These are phyloP conservation scores for Lactarius hengduanensis DNA, from an alignment of 768 basidiomycete genomes.

Conservation along the genomic window DNA sequence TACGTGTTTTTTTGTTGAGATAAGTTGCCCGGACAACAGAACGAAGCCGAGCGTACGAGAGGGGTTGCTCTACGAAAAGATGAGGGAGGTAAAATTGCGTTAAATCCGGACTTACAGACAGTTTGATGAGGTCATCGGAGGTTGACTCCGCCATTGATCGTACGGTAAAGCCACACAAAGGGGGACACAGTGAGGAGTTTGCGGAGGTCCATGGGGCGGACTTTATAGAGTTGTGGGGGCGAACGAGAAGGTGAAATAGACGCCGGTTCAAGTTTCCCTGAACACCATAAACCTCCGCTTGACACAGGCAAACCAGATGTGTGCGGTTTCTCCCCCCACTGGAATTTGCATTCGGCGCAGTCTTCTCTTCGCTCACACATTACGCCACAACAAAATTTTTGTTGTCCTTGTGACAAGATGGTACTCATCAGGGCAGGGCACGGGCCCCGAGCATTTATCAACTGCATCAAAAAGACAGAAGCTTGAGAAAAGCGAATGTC, in stretches of 20 bases:
- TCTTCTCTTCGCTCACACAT: neutral
- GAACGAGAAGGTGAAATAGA: neutral
- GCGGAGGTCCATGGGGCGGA: neutral
- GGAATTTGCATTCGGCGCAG: neutral
- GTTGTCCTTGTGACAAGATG: neutral
- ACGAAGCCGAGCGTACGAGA: neutral
- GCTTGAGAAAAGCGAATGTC: neutral
- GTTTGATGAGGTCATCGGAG: neutral
- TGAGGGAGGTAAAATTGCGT: neutral
- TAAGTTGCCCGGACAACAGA: neutral
- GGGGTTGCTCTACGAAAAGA: neutral
- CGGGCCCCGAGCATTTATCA: neutral
- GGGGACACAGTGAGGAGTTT: neutral
- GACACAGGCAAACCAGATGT: neutral
- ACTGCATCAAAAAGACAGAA: neutral
- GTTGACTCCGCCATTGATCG: neutral
- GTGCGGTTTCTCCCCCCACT: neutral
- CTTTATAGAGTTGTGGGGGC: neutral
- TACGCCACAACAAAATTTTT: neutral
- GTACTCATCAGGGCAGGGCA: neutral
- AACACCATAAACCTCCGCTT: neutral
- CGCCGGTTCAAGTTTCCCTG: neutral
- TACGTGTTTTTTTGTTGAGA: neutral
- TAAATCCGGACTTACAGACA: conserved; percentile 1
- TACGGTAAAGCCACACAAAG: neutral